Conservation (phyloP, 306 rosid genomes). For the Sechiopsis laciniata region DNA sequence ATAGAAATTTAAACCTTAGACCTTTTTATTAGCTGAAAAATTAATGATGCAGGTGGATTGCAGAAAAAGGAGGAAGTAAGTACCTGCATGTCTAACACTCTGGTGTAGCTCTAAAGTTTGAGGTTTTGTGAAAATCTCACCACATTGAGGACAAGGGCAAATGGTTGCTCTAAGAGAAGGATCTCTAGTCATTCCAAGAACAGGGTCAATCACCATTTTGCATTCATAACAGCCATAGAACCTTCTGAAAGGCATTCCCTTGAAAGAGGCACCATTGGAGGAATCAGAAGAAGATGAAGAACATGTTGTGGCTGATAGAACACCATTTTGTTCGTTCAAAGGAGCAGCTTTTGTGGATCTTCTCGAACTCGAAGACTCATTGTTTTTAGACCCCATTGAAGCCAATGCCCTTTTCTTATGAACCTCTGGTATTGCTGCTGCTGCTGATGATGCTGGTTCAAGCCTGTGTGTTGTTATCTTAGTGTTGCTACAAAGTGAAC, state of each 20-base stretch:
- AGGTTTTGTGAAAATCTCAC: conserved; percentile 80
- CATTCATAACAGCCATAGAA: conserved; percentile 95
- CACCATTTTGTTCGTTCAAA: conserved; percentile 49
- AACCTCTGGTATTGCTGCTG: conserved; percentile 48
- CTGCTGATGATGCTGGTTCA: conserved; percentile 39
- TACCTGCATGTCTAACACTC: conserved; percentile 81
- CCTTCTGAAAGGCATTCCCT: conserved; percentile 83
- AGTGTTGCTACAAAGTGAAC: conserved; percentile 78
- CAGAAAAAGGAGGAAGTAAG: conserved; percentile 24
- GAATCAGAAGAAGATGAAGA: conserved; percentile 54
- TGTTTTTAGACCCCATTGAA: conserved; percentile 35
- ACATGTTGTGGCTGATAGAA: conserved; percentile 35
- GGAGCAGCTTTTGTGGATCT: conserved; percentile 67
- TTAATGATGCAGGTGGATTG: neutral
- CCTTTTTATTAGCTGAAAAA: too few species aligned
- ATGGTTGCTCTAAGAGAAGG: conserved; percentile 72
- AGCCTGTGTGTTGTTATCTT: conserved; percentile 65
- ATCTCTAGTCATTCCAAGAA: conserved; percentile 72
- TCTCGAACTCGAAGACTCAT: conserved; percentile 39
- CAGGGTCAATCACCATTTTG: conserved; percentile 91
- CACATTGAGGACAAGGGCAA: conserved; percentile 83
- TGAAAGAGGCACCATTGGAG: conserved; percentile 56
- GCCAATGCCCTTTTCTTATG: conserved; percentile 50
- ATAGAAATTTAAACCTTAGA: neutral
- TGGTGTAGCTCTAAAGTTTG: conserved; percentile 79